Evolutionary conservation across 768 basidiomycete species (phyloP), one percentile per base, ranked within the genome.

Genomic region (Rhizopogon vesiculosus): DNA sequence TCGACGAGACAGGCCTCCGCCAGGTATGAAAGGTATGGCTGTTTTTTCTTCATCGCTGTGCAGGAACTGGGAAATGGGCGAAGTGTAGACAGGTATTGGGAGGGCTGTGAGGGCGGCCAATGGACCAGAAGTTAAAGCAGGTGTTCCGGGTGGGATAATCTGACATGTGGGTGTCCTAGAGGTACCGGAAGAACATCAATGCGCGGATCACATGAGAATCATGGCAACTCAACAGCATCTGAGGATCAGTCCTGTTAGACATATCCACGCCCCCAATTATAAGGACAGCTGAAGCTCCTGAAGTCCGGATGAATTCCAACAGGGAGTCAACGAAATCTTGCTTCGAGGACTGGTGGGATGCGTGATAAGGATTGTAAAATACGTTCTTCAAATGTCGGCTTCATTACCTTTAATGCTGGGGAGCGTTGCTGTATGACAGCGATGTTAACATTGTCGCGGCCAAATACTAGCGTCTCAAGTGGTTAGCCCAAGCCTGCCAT

Each of bases 181-280:
- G 44, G 42, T 39, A 48, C 22, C 18, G 7, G 22, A 39, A 48
- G 54, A 45, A 39, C 5, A 44, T 41, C 10, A 44, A 16, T 16
- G 29, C n/a, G n/a, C 42, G 22, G 22, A 18, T 41, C 29, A 50
- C 54, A 56, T 16, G 4, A 3, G 19, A 19, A 28, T 25, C 22
- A 29, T 31, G 10, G 42, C 43, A 33, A 71, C 84, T 57, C 45
- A 66, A 93, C 91, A 77, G 63, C 84, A 93, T 90, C 62, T 93
- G 91, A 1, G 77, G 71, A 63, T 93, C 91, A 22, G 84, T 83
- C 59, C 91, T 79, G 61, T 87, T 82, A 13, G 84, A 81, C 29
- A 82, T 75, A 65, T 92, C 87, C n/a, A 93, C 78, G 25, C 90
- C 89, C 15, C 87, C 83, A 22, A 91, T 71, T 62, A 93, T 77